Conservation (phyloP, 2,329 filamentous ascomycete genomes). For the Corynespora cassiicola region DNA sequence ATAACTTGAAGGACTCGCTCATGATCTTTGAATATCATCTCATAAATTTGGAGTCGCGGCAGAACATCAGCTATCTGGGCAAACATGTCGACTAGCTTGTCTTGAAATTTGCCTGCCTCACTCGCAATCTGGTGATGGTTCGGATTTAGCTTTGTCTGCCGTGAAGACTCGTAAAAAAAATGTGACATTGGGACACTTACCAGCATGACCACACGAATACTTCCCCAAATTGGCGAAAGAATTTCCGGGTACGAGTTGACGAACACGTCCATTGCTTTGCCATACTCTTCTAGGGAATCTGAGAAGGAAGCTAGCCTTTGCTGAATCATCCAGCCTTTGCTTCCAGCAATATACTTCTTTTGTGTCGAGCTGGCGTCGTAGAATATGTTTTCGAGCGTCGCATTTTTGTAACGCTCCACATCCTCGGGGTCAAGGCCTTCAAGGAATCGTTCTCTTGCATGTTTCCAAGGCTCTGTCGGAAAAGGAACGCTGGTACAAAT, state of each 20-base stretch:
- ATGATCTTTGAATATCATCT: constrained; percentile 21
- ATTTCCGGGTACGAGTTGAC: constrained; percentile 20
- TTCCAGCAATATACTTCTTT: constrained; percentile 18
- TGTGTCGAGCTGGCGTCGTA: constrained; percentile 25
- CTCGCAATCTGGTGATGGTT: constrained; percentile 14
- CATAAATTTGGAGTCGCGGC: constrained; percentile 25
- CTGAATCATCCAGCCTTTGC: constrained; percentile 18
- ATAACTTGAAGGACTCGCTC: constrained; percentile 21
- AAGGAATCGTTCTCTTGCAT: constrained; percentile 22
- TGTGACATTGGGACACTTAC: constrained; percentile 9
- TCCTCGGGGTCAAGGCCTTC: constrained; percentile 15
- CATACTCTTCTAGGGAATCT: constrained; percentile 23
- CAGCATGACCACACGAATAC: constrained; percentile 23
- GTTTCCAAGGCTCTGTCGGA: constrained; percentile 27
- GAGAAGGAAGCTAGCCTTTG: constrained; percentile 19
- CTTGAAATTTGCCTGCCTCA: constrained; percentile 23
- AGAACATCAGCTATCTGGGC: constrained; percentile 24
- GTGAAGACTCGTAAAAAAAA: neutral
- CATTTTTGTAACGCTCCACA: constrained; percentile 14
- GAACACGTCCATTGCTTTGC: constrained; percentile 26
- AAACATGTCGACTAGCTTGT: constrained; percentile 27
- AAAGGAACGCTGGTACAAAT: constrained; percentile 17
- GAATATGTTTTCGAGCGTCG: constrained; percentile 28
- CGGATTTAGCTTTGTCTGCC: neutral
- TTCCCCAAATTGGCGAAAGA: constrained; percentile 27